These are phyloP conservation scores for Rehmannia glutinosa DNA, from an alignment of 257 asterid species.

Conservation along the genomic window DNA sequence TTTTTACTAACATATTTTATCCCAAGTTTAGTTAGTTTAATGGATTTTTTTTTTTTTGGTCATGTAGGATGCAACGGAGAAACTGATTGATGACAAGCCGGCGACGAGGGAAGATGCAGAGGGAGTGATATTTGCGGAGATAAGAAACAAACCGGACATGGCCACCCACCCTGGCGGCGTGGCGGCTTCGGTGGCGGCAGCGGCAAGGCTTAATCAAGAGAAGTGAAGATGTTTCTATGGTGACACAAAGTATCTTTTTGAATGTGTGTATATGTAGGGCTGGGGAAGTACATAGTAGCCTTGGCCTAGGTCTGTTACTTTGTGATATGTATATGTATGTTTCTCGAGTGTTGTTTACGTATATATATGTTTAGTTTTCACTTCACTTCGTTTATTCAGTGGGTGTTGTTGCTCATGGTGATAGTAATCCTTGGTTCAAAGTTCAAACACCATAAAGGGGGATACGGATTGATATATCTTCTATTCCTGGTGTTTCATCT, in stretches of 20 bases:
- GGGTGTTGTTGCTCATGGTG: too few species aligned
- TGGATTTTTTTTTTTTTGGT: not conserved
- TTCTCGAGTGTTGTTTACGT: too few species aligned
- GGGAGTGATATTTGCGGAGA: conserved; percentile 42
- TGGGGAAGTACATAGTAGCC: too few species aligned
- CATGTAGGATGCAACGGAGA: conserved; percentile 46
- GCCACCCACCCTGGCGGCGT: conserved; percentile 47
- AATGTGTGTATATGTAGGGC: not conserved
- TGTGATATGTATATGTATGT: too few species aligned
- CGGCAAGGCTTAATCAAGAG: conserved; percentile 39
- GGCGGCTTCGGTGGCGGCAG: conserved; percentile 42
- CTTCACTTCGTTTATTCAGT: too few species aligned
- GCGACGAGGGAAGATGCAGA: conserved; percentile 58
- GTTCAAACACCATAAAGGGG: too few species aligned
- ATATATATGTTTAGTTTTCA: too few species aligned
- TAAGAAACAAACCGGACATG: conserved; percentile 34
- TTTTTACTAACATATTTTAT: not conserved
- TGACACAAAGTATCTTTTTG: not conserved
- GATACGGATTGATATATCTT: too few species aligned
- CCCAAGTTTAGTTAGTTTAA: not conserved
- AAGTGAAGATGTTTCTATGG: conserved; percentile 1
- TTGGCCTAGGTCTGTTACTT: too few species aligned
- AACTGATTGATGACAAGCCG: conserved; percentile 37
- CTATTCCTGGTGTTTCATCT: too few species aligned
- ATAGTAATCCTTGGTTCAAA: too few species aligned